phyloP scores from a whole-genome alignment of 1,284 basidiomycete species.

The Irpex lacteus region DNA sequence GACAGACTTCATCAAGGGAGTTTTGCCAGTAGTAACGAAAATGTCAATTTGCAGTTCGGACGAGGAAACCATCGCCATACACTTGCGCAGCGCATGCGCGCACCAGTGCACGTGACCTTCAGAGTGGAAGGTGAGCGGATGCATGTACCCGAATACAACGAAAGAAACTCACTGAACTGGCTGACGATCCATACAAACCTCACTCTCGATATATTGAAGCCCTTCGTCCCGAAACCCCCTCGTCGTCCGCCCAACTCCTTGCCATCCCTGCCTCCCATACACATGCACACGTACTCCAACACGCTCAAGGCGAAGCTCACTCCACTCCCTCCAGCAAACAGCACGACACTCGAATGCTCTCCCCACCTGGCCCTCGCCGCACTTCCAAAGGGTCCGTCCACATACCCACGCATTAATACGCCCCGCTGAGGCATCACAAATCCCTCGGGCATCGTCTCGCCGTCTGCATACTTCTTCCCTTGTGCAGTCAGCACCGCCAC shows the following conservation, averaged over 20 bases:
- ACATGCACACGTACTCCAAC: conserved; percentile 68
- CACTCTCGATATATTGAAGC: conserved; percentile 55
- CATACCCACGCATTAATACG: conserved; percentile 59
- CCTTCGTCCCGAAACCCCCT: conserved; percentile 41
- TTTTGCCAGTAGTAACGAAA: conserved; percentile 66
- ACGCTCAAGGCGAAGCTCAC: conserved; percentile 76
- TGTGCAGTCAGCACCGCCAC: conserved; percentile 34
- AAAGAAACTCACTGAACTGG: conserved; percentile 63
- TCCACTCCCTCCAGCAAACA: conserved; percentile 81
- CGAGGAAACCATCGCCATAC: conserved; percentile 58
- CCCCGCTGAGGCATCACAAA: conserved; percentile 41
- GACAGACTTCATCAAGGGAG: conserved; percentile 5
- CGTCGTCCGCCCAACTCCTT: conserved; percentile 39
- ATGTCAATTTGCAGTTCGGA: conserved; percentile 74
- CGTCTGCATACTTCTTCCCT: conserved; percentile 28
- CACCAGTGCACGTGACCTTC: conserved; percentile 85
- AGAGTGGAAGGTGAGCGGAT: conserved; percentile 1
- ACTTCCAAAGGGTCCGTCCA: conserved; percentile 84
- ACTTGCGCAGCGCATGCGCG: conserved; percentile 66
- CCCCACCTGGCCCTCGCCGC: conserved; percentile 66
- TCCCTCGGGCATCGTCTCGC: conserved; percentile 33
- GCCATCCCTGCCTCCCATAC: conserved; percentile 56
- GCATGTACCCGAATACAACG: conserved; percentile 23
- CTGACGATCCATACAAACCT: conserved; percentile 85
- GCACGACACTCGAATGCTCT: conserved; percentile 59